Evolutionary conservation across 23 red algal species (phyloP).

Genomic region (Gracilaria domingensis): DNA sequence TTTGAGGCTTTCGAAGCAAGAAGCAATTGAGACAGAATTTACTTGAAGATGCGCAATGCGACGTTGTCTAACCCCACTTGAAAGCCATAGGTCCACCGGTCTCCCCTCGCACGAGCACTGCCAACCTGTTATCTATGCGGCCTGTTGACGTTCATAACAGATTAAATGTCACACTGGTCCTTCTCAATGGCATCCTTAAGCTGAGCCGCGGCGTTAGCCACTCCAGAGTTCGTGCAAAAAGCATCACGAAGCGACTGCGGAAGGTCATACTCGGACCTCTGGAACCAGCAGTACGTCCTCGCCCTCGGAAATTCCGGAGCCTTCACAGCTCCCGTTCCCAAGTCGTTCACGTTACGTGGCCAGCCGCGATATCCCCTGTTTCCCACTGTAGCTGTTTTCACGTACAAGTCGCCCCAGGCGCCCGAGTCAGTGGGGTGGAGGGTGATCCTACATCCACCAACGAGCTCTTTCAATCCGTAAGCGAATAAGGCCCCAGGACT

Average conservation of each 20-base stretch:
- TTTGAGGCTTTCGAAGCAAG: no score
- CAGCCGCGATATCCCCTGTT: neutral
- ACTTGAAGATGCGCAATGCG: no score
- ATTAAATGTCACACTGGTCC: conserved; percentile 10
- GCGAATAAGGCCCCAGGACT: conserved; percentile 3
- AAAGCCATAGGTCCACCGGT: no score
- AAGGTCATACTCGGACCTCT: neutral
- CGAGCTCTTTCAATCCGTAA: neutral
- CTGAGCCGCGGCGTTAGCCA: conserved; percentile 16
- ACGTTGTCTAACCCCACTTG: no score
- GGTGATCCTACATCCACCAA: neutral
- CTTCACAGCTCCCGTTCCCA: conserved; percentile 17
- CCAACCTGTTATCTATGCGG: no score
- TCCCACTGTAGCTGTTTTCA: neutral
- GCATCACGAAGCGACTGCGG: neutral
- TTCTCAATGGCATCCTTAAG: conserved; percentile 13
- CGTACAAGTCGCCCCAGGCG: neutral
- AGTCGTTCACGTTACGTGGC: conserved; percentile 12
- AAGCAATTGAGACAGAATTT: no score
- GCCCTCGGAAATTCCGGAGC: neutral
- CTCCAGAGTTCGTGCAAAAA: conserved; percentile 10
- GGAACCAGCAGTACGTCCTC: conserved; percentile 31
- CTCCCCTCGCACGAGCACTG: no score
- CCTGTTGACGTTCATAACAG: neutral
- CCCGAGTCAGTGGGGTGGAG: neutral